A percentile compares a stretch with the other conserved stretches of the same genome.
Evolutionary conservation across 192 early-diverging fungal species (phyloP).

Genomic region (Entophlyctis helioformis): DNA sequence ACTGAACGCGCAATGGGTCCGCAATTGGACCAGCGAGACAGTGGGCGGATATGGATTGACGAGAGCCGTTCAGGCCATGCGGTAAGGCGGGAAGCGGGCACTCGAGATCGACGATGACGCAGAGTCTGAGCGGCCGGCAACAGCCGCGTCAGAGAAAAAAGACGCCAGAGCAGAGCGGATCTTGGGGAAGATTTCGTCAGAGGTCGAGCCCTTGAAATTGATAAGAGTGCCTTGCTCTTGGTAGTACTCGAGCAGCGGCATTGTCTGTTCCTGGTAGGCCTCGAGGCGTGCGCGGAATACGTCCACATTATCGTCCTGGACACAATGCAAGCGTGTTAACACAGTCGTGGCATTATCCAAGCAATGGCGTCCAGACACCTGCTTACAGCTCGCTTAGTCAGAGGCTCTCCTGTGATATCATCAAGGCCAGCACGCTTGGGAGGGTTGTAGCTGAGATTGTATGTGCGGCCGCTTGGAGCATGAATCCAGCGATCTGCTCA

Average conservation of each 20-base stretch:
- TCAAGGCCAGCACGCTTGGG: conserved; percentile 68
- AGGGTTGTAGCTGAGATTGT: conserved; percentile 89
- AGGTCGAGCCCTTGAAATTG: conserved; percentile 65
- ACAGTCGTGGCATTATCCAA: background rate
- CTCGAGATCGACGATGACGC: no score
- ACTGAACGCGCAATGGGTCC: no score
- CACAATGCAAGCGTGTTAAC: background rate
- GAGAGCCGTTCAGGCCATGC: no score
- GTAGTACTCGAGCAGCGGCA: conserved; percentile 84
- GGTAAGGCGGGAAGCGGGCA: no score
- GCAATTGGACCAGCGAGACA: no score
- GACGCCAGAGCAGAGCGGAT: no score
- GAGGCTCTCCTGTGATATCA: conserved; percentile 87
- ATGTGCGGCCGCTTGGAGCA: conserved; percentile 67
- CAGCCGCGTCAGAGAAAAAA: no score
- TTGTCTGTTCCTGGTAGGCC: conserved; percentile 64
- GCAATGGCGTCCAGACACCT: background rate
- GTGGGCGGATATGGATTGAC: no score
- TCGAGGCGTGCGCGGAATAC: conserved; percentile 68
- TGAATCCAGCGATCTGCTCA: conserved; percentile 84
- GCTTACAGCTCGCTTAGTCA: conserved; percentile 49
- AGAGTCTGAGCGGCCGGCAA: no score
- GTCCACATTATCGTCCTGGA: conserved; percentile 62
- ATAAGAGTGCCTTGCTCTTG: conserved; percentile 43
- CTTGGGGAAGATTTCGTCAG: conserved; percentile 87